Evolutionary conservation across 1,139 yeast genomes (phyloP), one percentile per base, ranked within the genome.

Genomic region (Yamadazyma triangularis): DNA sequence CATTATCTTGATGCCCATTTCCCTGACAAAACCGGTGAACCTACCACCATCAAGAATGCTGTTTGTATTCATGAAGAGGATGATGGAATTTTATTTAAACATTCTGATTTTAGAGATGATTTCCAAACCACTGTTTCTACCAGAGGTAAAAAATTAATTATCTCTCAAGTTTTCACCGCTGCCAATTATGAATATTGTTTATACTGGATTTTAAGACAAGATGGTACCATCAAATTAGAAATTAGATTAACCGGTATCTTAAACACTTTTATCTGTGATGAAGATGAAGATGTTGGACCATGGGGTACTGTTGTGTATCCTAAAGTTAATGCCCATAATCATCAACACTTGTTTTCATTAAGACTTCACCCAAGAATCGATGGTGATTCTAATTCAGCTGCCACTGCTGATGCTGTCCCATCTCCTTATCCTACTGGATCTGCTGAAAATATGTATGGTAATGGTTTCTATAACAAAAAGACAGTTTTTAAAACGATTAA

Each of bases 21-120:
- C 51, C 70, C 79, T 28, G 77, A 75, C 55, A 73, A 75, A 53
- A 56, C 64, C 9, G 93, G 93, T 50, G 79, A 73, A 20, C 78
- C 88, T 33, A 61, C 78, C 42, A 78, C 87, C 22, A 70, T 81
- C 39, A 79, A 78, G 58, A 80, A 82, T 47, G 91, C 91, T 12
- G 71, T 83, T 40, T 83, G 93, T 60, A 81, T 83, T 48, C 93
- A 83, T 54, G 93, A 83, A 63, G 89, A 83, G 58, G 93, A 83
- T 50, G 87, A 80, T 45, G 91, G 93, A 22, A 57, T 83, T 39
- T 64, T 83, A 45, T 82, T 69, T 69, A 83, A 83, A 65, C 93
- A 83, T 60, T 79, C 89, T 32, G 91, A 83, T 58, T 83, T 80
- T 64, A 75, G 93, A 68, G 91, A 83, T 55, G 79, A 72, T 50